Evolutionary conservation across 1,139 yeast species (phyloP), one percentile per base, ranked within the genome.

Genomic region (Debaryomyces nepalensis): DNA sequence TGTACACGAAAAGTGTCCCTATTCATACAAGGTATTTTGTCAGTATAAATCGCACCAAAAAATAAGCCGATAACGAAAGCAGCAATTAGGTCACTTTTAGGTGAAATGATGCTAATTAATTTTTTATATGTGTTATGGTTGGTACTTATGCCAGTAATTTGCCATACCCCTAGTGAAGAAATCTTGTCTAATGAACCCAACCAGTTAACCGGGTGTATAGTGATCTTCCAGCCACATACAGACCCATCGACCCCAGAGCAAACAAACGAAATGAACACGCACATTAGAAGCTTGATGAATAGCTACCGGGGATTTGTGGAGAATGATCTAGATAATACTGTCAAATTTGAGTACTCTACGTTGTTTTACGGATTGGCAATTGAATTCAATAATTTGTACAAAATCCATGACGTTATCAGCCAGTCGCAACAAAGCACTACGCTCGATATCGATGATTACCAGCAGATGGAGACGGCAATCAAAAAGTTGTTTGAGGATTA

Each of bases 281-380:
- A 22, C 9, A 22, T 42, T 10, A 15, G 26, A 8, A 7, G 4
- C 3, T 7, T 46, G 5, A 32, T 42, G 26, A 24, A 32, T 18
- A 45, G 34, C 38, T 49, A 42, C 15, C 34, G 39, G 16, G 16
- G 26, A 3, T 46, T 32, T 29, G 38, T 46, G 5, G 38, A 31
- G 4, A 20, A 33, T 4, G 33, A 24, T 5, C 42, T 52, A 18
- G 35, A 36, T 9, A 44, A 46, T 9, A 33, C 26, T 2, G 36
- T 52, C 10, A 39, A 30, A 11, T 35, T 40, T 26, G 46, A 34
- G 16, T 52, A 48, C 30, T 41, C 42, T 22, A 29, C 39, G 2
- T 33, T 47, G 10, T 45, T 49, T 27, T 41, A 42, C 22, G 55
- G 54, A 4, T 24, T 51, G 9, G 40, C 52, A 3, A 44, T 51